phyloP scores from a whole-genome alignment of 1,284 basidiomycete genomes.

The Cutaneotrichosporon curvatum region DNA sequence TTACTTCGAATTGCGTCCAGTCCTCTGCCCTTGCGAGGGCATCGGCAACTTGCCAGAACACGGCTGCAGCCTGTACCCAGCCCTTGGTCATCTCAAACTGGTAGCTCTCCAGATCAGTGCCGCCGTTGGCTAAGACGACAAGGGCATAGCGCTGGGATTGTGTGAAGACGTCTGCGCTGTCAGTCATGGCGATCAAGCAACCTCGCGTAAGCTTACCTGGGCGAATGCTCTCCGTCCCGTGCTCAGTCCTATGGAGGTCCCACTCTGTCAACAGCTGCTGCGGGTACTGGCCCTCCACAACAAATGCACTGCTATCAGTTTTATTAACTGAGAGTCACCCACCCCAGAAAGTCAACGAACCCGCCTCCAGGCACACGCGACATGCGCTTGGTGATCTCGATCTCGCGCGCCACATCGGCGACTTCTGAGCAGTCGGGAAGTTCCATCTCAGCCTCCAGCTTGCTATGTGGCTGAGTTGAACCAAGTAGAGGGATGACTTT shows the following conservation, averaged over 20 bases:
- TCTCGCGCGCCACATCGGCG: slow-evolving; percentile 77
- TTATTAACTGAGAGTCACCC: slow-evolving; percentile 28
- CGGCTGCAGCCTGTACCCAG: slow-evolving; percentile 77
- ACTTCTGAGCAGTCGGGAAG: slow-evolving; percentile 55
- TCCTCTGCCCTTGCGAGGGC: slow-evolving; percentile 71
- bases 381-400: slow-evolving; percentile 75
- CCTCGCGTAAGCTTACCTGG: slow-evolving; percentile 57
- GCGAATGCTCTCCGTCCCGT: slow-evolving; percentile 74
- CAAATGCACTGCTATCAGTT: slow-evolving; percentile 62
- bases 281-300: slow-evolving; percentile 81
- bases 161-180: slow-evolving; percentile 59
- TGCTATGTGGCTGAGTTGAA: neutral
- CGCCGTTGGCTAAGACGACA: slow-evolving; percentile 80
- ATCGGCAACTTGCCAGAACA: slow-evolving; percentile 84
- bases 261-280: slow-evolving; percentile 67
- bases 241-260: slow-evolving; percentile 68
- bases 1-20: slow-evolving; percentile 75
- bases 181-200: neutral
- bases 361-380: slow-evolving; percentile 59
- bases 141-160: slow-evolving; percentile 75
- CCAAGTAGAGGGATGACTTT: slow-evolving; percentile 27
- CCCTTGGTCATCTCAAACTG: slow-evolving; percentile 55
- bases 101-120: slow-evolving; percentile 79
- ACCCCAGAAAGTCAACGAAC: slow-evolving; percentile 69
- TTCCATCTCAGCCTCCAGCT: neutral